A percentile compares a stretch with the other conserved stretches of the same genome.
Evolutionary conservation across 306 rosid species (phyloP).

Genomic region (Oxytropis ochrocephala): DNA sequence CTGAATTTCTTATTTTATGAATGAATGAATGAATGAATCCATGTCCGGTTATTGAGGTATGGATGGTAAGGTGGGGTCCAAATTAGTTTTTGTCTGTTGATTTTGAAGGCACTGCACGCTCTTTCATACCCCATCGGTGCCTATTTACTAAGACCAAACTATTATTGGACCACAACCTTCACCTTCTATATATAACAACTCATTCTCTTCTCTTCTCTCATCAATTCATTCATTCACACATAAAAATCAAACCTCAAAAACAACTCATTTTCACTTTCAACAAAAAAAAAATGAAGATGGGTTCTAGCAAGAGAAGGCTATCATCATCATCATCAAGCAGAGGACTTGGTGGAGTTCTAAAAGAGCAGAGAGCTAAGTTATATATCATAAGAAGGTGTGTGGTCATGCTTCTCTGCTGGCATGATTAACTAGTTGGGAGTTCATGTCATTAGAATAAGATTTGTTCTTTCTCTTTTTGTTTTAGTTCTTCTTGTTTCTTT

Average conservation of each 20-base stretch:
- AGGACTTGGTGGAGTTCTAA: constrained; percentile 79
- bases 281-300: constrained; percentile 62
- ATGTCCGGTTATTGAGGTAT: constrained; percentile 29
- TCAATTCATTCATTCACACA: constrained; percentile 10
- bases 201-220: constrained; percentile 12
- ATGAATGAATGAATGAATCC: not conserved
- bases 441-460: not conserved
- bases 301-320: constrained; percentile 59
- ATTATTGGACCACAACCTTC: constrained; percentile 35
- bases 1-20: constrained; percentile 12
- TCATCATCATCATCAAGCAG: constrained; percentile 64
- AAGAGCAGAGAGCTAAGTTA: constrained; percentile 81
- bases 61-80: constrained; percentile 64
- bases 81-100: constrained; percentile 44
- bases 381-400: constrained; percentile 94
- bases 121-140: constrained; percentile 72
- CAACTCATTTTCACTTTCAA: not conserved
- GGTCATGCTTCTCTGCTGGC: constrained; percentile 98
- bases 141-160: constrained; percentile 46
- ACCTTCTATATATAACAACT: constrained; percentile 47
- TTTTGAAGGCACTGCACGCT: constrained; percentile 72
- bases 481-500: not conserved
- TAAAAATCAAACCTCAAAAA: too few species aligned
- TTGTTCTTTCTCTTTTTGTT: not conserved
- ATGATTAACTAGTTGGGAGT: constrained; percentile 41